phyloP scores from a whole-genome alignment of 1,284 basidiomycete genomes.

The Leccinum solheimii region DNA sequence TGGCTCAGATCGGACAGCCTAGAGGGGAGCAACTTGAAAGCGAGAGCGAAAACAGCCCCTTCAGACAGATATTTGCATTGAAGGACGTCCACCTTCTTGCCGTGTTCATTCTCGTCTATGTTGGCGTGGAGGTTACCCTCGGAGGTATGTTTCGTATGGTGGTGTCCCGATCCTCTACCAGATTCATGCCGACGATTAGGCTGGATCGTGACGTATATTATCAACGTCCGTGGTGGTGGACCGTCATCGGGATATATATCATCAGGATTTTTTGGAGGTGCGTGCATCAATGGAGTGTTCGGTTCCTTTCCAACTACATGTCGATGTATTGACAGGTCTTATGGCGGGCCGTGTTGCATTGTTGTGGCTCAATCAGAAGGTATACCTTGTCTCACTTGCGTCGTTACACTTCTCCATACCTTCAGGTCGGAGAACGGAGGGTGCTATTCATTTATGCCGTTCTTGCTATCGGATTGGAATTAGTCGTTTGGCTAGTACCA shows the following conservation, averaged over 20 bases:
- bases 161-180: background rate
- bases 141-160: constrained; percentile 38
- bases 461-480: constrained; percentile 49
- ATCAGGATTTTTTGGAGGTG: constrained; percentile 53
- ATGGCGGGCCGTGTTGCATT: constrained; percentile 30
- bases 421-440: constrained; percentile 32
- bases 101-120: constrained; percentile 53
- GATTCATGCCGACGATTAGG: constrained; percentile 31
- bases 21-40: constrained; percentile 19
- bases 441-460: constrained; percentile 34
- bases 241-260: constrained; percentile 52
- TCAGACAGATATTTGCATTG: constrained; percentile 50
- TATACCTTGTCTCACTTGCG: background rate
- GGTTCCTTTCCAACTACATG: background rate
- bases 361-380: constrained; percentile 34
- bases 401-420: background rate
- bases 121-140: constrained; percentile 60
- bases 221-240: constrained; percentile 47
- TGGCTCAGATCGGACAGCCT: constrained; percentile 36
- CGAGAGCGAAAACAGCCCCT: constrained; percentile 39
- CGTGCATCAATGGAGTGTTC: background rate
- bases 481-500: constrained; percentile 61
- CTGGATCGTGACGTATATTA: constrained; percentile 55
- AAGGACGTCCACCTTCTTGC: constrained; percentile 53
- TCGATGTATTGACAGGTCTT: constrained; percentile 21